phyloP scores from a whole-genome alignment of 345 rosid species.

The Turritis glabra region DNA sequence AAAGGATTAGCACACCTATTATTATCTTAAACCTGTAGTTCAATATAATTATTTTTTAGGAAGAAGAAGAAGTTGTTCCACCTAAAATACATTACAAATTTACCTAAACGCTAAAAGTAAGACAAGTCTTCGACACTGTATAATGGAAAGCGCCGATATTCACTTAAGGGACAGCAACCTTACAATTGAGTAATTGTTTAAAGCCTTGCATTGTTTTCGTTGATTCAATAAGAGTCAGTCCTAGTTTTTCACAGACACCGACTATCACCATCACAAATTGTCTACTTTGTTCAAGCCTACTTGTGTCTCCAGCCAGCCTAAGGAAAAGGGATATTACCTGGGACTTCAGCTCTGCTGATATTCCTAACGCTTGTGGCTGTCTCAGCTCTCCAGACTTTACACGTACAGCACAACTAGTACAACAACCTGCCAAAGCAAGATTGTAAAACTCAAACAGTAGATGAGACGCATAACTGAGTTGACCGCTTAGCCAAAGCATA shows the following conservation, averaged over 20 bases:
- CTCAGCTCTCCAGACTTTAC: conserved; percentile 77
- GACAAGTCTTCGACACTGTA: neutral
- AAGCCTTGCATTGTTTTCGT: neutral
- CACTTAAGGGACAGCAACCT: neutral
- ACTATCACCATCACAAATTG: neutral
- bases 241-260: neutral
- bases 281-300: neutral
- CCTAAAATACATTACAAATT: neutral
- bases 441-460: neutral
- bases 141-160: neutral
- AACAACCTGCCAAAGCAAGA: conserved; percentile 64
- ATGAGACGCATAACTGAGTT: neutral
- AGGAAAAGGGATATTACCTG: conserved; percentile 53
- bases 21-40: neutral
- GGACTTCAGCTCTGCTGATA: conserved; percentile 82
- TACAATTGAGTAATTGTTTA: neutral
- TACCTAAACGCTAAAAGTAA: neutral
- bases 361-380: conserved; percentile 97
- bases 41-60: neutral
- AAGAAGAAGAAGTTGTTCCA: neutral
- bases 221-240: neutral
- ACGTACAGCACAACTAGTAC: conserved; percentile 98
- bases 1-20: neutral
- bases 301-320: neutral
- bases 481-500: neutral